Conservation (phyloP, 192 early-diverging fungal genomes). For the Lobosporangium transversale region DNA sequence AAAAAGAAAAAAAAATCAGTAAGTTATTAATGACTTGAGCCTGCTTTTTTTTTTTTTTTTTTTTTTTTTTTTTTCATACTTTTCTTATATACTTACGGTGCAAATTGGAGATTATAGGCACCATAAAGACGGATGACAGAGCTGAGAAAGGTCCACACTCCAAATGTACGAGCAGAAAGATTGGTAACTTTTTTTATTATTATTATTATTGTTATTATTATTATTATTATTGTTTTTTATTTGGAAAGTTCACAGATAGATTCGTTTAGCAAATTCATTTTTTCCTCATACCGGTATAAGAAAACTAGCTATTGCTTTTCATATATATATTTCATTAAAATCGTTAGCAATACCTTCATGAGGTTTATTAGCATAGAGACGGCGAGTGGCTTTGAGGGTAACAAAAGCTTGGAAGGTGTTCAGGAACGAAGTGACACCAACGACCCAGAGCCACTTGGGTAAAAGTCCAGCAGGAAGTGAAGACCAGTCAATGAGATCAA, state of each 20-base stretch:
- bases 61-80: not conserved
- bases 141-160: constrained; percentile 87
- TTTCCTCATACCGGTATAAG: too few relatives aligned
- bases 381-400: constrained; percentile 76
- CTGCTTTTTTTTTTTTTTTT: not conserved
- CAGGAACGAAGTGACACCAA: constrained; percentile 80
- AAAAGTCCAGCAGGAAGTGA: constrained; percentile 63
- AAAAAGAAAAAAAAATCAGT: not conserved
- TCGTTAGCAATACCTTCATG: too few relatives aligned
- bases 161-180: constrained; percentile 86
- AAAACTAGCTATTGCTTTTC: too few relatives aligned
- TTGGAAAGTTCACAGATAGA: too few relatives aligned
- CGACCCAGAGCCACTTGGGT: constrained; percentile 79
- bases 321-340: too few relatives aligned
- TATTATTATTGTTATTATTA: not conserved
- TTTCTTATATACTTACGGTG: constrained; percentile 58
- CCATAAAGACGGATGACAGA: constrained; percentile 85
- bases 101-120: constrained; percentile 83
- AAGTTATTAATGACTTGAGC: not conserved
- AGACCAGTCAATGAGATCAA: constrained; percentile 51
- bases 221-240: too few relatives aligned
- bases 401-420: constrained; percentile 88
- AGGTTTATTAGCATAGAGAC: constrained; percentile 77
- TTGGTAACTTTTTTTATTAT: constrained; percentile 71
- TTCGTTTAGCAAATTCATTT: too few relatives aligned